Evolutionary conservation across 148 eudicot genomes (phyloP), one percentile per base, ranked within the genome.

Genomic region (Polygonum maritimum): DNA sequence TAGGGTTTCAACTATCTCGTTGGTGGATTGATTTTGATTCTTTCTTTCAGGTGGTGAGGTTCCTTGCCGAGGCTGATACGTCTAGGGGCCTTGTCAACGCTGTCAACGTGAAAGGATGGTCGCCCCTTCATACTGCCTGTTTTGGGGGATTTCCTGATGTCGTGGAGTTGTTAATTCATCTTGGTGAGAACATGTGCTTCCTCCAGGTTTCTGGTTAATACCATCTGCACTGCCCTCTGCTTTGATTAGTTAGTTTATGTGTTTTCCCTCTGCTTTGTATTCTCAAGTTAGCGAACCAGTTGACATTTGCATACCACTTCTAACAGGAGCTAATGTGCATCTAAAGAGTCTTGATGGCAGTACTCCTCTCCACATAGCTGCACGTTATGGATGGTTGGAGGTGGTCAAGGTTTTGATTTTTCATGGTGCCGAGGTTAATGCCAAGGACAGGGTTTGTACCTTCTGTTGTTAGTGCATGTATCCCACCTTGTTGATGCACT

Each of bases 361-460:
- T 7, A 90, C 91, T 79, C 91, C 98, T 74, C 94, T 94, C 77
- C 98, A 94, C 80, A 87, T 88, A 83, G 97, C 97, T 84, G 97
- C 95, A 54, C 90, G 95, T 88, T 91, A 89, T 80, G 97, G 97
- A 75, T 79, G 88, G 90, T 76, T 86, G 77, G 87, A 89, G 77
- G 80, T 94, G 82, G 97, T 95, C 80, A 89, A 88, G 79, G 13
- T 86, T 60, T 78, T 94, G 81, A 82, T 94, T 78, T 75, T 90
- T 3, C 86, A 84, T 76, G 90, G 91, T 75, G 95, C 98, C 69
- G 83, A 94, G 48, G 69, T 90, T 78, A 92, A 91, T 84, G 83
- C 78, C 38, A 88, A 90, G 82, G 97, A 94, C 84, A 94, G 91
- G 98, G 98, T 74, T 54, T 48, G 83, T 74, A 77, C 12, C 26